Evolutionary conservation across 139 green algal species (phyloP).

Genomic region (Pseudopediastrum boryanum): DNA sequence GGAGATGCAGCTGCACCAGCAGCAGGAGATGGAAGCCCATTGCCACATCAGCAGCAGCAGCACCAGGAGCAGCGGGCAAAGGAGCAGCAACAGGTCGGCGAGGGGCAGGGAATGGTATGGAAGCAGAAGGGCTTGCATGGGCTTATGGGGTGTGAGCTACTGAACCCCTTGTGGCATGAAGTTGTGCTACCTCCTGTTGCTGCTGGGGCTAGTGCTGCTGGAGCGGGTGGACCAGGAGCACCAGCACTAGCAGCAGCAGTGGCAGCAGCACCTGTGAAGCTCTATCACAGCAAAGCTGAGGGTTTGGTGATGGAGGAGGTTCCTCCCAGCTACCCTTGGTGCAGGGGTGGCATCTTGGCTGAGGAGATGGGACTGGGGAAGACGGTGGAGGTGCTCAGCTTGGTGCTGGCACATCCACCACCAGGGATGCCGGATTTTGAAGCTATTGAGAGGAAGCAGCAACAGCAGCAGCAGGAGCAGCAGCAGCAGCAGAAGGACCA

Average conservation of each 20-base stretch:
- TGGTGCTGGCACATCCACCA: too few relatives aligned
- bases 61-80: conserved; percentile 5
- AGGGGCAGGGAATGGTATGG: conserved; percentile 9
- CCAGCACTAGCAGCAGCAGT: not conserved
- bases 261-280: not conserved
- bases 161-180: conserved; percentile 35
- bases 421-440: too few relatives aligned
- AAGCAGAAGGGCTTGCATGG: too few relatives aligned
- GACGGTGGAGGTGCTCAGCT: conserved; percentile 56
- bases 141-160: conserved; percentile 1
- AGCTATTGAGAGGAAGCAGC: not conserved
- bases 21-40: not conserved
- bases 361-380: conserved; percentile 65
- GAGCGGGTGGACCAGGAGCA: not conserved
- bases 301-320: too few relatives aligned
- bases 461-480: not conserved
- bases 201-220: not conserved
- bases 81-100: conserved; percentile 9
- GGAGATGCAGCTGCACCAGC: too few relatives aligned
- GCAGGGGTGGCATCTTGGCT: conserved; percentile 21
- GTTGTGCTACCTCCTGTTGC: not conserved
- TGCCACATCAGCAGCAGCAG: conserved; percentile 14
- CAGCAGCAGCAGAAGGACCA: not conserved
- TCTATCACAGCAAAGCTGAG: too few relatives aligned
- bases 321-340: not conserved